A percentile compares a stretch with the other conserved stretches of the same genome.
Evolutionary conservation across 495 filamentous ascomycete genomes (phyloP).

Genomic region (Aspergillus diversus): DNA sequence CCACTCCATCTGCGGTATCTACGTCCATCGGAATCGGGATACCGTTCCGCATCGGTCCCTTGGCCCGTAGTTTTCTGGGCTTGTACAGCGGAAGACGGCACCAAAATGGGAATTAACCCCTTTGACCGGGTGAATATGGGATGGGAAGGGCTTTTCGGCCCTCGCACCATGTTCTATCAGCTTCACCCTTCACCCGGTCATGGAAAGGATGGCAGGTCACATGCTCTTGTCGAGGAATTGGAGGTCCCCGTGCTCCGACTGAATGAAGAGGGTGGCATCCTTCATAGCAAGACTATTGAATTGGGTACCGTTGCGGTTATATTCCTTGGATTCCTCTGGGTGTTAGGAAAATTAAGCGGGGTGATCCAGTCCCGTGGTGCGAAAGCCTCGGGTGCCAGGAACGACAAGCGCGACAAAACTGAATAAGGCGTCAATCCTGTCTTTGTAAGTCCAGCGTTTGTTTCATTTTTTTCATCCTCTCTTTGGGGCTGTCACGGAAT

Average conservation of each 20-base stretch:
- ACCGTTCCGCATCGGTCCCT: constrained; percentile 54
- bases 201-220: constrained; percentile 19
- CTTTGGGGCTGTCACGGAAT: not conserved
- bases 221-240: constrained; percentile 58
- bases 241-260: constrained; percentile 72
- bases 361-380: constrained; percentile 38
- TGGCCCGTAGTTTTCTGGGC: constrained; percentile 93
- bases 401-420: constrained; percentile 36
- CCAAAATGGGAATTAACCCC: constrained; percentile 75
- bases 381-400: constrained; percentile 11
- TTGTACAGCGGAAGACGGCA: constrained; percentile 72
- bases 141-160: constrained; percentile 83
- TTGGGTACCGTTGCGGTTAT: constrained; percentile 71
- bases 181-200: constrained; percentile 58
- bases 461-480: not conserved
- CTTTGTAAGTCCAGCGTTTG: constrained; percentile 9
- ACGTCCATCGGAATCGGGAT: constrained; percentile 56
- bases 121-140: constrained; percentile 85
- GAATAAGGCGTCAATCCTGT: constrained; percentile 1
- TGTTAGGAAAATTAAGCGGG: constrained; percentile 65
- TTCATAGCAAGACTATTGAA: constrained; percentile 63
- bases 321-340: constrained; percentile 72
- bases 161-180: constrained; percentile 85
- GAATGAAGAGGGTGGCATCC: constrained; percentile 44
- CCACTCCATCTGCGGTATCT: constrained; percentile 90